Evolutionary conservation across 257 asterid species (phyloP), one percentile per base, ranked within the genome.

Genomic region (Thymus mandschuricus): DNA sequence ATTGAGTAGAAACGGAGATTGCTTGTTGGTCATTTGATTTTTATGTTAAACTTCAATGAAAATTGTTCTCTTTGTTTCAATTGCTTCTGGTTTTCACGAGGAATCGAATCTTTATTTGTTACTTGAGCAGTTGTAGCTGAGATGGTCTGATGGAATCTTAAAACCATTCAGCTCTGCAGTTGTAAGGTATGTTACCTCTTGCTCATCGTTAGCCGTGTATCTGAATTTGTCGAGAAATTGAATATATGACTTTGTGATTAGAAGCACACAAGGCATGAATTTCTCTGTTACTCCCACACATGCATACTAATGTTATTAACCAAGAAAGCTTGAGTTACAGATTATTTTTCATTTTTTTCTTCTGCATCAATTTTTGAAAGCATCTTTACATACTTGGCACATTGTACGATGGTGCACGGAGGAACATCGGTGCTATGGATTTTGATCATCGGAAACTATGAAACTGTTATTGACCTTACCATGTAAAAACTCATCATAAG

Each of bases 1-100:
- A 75, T 89, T 30, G 97, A 91, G 84, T 90, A 60, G 66, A 60
- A 1, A 85, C 61, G 31, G 30, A 7, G 64, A 43, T 7, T 21
- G 34, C 15, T 55, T 66, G 21, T 21, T 21, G 41, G 51, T 60
- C 69, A 11, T 40, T 64, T 54, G 41, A 51, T 6, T 38, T 38
- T 38, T 38, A 38, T 38, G 73, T 65, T 75, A 28, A 62, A 21
- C 21, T 74, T 77, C 66, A 62, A 60, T 85, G 82, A 60, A 29
- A 70, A 44, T 56, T 49, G 45, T 35, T 12, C 70, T 64, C 71
- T 66, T 74, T 59, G 33, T 38, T 69, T 48, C 44, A 48, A 66
- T 33, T 51, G 78, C 51, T 65, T 73, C 34, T 55, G 33, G 63
- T 60, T 62, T 66, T 71, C 68, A 49, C 51, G 3, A 35, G 34